Evolutionary conservation across 1,284 basidiomycete species (phyloP), one percentile per base, ranked within the genome.

Genomic region (Pascua guehoae): DNA sequence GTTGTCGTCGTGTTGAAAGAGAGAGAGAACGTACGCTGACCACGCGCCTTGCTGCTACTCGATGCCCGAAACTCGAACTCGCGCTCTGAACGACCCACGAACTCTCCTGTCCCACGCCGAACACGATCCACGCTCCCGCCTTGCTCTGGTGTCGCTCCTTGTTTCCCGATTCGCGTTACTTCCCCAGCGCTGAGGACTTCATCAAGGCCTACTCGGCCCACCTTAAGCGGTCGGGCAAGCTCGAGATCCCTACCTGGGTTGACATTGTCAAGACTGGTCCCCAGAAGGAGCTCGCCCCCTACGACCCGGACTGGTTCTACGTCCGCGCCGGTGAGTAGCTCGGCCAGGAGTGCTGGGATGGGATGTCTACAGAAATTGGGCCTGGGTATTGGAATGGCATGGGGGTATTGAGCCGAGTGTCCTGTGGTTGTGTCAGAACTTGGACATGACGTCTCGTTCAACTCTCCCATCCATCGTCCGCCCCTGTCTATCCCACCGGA

Each of bases 241-340:
- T 97, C 67, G 95, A 99, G 83, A 91, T 99, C 67, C 95, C 95
- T 71, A 89, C 87, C 80, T 99, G 96, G 96, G 95, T 93, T 62
- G 95, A 99, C 81, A 85, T 97, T 72, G 95, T 98, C 79, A 99
- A 99, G 85, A 99, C 95, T 61, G 96, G 92, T 76, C 81, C 89
- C 64, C 95, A 84, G 85, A 98, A 98, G 83, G 95, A 99, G 83
- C 91, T 95, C 66, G 94, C 94, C 54, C 95, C 95, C 58, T 98
- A 98, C 82, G 93, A 98, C 81, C 90, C 91, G 53, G 96, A 98
- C 81, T 99, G 95, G 95, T 99, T 87, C 86, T 98, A 98, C 82
- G 84, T 96, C 76, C 92, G 95, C 72, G 90, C 94, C 80, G 93
- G 93, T 94, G 53, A 57, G 58, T 50, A 18, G 47, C 10, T 12